Percentiles rank a stretch among this genome's conserved stretches.
Evolutionary conservation across 805 yeast genomes (phyloP).

Genomic region (Suhomyces faveliae): DNA sequence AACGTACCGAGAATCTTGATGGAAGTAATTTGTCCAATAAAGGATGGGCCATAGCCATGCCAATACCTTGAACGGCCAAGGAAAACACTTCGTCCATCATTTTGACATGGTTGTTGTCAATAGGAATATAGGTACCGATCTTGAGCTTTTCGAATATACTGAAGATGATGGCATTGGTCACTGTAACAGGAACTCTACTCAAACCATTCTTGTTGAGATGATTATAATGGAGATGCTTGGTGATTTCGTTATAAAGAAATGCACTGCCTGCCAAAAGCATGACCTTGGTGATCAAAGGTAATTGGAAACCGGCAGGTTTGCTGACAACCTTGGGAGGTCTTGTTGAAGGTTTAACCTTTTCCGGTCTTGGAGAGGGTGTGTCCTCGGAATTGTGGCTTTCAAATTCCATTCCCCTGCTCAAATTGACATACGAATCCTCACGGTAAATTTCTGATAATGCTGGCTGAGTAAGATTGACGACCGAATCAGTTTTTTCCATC

Average conservation of each 20-base stretch:
- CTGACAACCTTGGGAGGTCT: not conserved
- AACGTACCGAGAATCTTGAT: slow-evolving; percentile 24
- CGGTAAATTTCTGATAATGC: slow-evolving; percentile 51
- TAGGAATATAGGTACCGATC: slow-evolving; percentile 8
- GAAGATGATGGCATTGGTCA: slow-evolving; percentile 14
- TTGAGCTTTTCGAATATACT: slow-evolving; percentile 13
- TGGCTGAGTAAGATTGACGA: slow-evolving; percentile 50
- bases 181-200: slow-evolving; percentile 19
- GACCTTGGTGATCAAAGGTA: slow-evolving; percentile 17
- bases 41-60: slow-evolving; percentile 59
- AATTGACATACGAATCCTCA: slow-evolving; percentile 39
- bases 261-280: slow-evolving; percentile 44
- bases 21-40: slow-evolving; percentile 36
- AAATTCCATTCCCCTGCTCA: slow-evolving; percentile 23
- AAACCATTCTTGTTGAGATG: slow-evolving; percentile 37
- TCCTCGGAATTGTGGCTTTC: slow-evolving; percentile 7
- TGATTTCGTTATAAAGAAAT: slow-evolving; percentile 50
- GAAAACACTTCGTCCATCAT: slow-evolving; percentile 20
- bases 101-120: slow-evolving; percentile 3
- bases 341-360: not conserved
- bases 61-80: slow-evolving; percentile 51
- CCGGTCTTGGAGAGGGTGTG: not conserved
- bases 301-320: not conserved
- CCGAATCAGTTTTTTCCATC: slow-evolving; percentile 39
- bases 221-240: slow-evolving; percentile 50